Base-by-base conservation (phyloP, 2,329 filamentous ascomycete genomes). In the Sordariomycetes sp. region DNA sequence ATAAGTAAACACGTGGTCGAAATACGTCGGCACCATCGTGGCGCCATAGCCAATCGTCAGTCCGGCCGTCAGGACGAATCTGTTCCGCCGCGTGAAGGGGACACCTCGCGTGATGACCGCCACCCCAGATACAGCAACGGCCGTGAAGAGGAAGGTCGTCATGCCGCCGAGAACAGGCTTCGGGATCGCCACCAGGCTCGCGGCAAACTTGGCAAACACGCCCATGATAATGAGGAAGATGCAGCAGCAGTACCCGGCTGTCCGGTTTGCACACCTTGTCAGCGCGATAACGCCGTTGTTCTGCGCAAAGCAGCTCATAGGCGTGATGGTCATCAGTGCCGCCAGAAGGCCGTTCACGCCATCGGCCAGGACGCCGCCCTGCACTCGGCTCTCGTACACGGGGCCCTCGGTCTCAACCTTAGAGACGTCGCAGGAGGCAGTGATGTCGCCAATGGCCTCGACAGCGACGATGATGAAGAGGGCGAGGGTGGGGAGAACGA, bases 221-320 rank as follows among this genome's bases (percentile, higher is more conserved):
- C 90, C 90, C 83, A 91, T 90, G 63, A 94, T 70, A 61, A 94
- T 72, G 12, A 94, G 79, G 75, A 91, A 91, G 65, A 88, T 77
- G 68, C 81, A 90, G 67, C 85, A 88, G 54, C 85, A 87, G 68
- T 90, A 91, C 4, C 90, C 90, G 5, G 89, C 90, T 53, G 85
- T 87, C 58, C 89, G 82, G 69, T 90, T 93, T 1, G 89, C 89
- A 68, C 89, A 93, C 18, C 88, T 81, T 0, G 89, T 94, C 52
- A 94, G 76, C 0, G 89, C 87, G 61, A 94, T 92, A 56, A 93
- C 88, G 40, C 89, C 89, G 68, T 93, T 92, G 74, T 93, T 93
- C 69, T 92, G 88, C 0, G 89, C 89, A 64, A 92, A 92, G 0
- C 85, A 87, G 1, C 83, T 86, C 82, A 92, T 89, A 34, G 89